A percentile compares a stretch with the other conserved stretches of the same genome.
phyloP scores from a whole-genome alignment of 73 alveolate genomes.

The Uronychia setigera region DNA sequence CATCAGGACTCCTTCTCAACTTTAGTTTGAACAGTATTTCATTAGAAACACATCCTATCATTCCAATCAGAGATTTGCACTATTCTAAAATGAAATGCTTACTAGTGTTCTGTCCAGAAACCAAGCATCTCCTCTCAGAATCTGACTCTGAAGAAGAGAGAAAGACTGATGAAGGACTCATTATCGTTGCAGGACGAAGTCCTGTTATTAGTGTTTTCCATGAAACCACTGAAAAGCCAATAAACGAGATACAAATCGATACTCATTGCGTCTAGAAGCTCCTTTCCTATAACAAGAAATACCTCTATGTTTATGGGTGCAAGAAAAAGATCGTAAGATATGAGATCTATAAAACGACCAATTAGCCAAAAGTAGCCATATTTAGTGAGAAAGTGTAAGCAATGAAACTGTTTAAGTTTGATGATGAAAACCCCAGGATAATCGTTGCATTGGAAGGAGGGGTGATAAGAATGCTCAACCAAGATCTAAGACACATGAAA shows the following conservation, averaged over 20 bases:
- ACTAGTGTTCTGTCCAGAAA: slow-evolving; percentile 6
- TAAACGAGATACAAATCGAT: slow-evolving; percentile 24
- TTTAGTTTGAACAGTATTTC: slow-evolving; percentile 6
- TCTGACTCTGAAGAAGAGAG: background rate
- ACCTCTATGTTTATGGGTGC: slow-evolving; percentile 26
- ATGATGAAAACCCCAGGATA: slow-evolving; percentile 27
- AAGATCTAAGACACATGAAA: slow-evolving; percentile 8
- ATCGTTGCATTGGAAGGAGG: slow-evolving; percentile 15
- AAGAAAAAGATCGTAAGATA: slow-evolving; percentile 28
- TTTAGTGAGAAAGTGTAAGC: slow-evolving; percentile 18
- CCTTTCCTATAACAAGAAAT: slow-evolving; percentile 18
- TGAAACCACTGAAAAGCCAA: slow-evolving; percentile 7
- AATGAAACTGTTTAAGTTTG: slow-evolving; percentile 22
- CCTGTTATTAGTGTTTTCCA: slow-evolving; percentile 15
- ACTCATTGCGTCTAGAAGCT: slow-evolving; percentile 2
- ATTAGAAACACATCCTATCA: slow-evolving; percentile 9
- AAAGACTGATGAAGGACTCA: slow-evolving; percentile 13
- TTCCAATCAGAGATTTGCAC: background rate
- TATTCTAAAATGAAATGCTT: background rate
- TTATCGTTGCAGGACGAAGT: slow-evolving; percentile 25
- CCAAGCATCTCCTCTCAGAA: background rate
- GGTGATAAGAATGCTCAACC: slow-evolving; percentile 4
- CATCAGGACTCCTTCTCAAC: slow-evolving; percentile 28
- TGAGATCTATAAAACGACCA: slow-evolving; percentile 14
- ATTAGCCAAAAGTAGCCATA: slow-evolving; percentile 3